Base-by-base conservation (phyloP, 2,329 filamentous ascomycete species). In the Diplodia scrobiculata region DNA sequence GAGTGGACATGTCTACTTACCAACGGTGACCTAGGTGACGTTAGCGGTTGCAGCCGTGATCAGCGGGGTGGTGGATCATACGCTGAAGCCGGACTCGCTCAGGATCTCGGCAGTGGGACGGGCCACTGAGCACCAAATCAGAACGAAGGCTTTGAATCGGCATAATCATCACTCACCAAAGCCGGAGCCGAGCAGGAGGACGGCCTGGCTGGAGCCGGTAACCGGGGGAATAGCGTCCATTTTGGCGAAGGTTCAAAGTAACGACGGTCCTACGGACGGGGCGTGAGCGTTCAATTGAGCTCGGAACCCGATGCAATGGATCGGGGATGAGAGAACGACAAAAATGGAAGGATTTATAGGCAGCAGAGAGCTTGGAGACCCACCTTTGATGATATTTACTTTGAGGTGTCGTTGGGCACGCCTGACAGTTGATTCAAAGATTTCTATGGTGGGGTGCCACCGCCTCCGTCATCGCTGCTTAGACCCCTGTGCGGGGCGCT, bases 101-200 rank as follows among this genome's bases (percentile, higher is more conserved):
- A 87, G 80, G 70, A 86, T 80, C 72, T 87, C 84, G 63, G 84
- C 82, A 55, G 84, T 86, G n/a, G 85, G 85, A 66, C 81, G 78
- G 38, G 84, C 84, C 67, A 76, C 77, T 60, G 25, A 5, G 53
- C 11, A 32, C 47, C 52, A 74, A 55, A 73, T 70, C 67, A 38
- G 48, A 50, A 14, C n/a, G 38, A n/a, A 10, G 65, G n/a, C 10
- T 47, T 50, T 58, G 19, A 65, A 21, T 19, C 25, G 25, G 27
- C 59, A 36, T 19, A 55, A 17, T 45, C n/a, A 38, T 21, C 38
- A 51, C 50, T 50, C 52, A 66, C 75, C 76, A 65, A 78, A 78
- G 38, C 76, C 76, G 63, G 76, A 75, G 68, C 76, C 76, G 21
- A 78, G 76, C 60, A 78, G 70, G 11, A 78, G 75, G 66, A 75